A percentile compares a stretch with the other conserved stretches of the same genome.
Evolutionary conservation across 441 rosid genomes (phyloP).

Genomic region (Populus hybrid): DNA sequence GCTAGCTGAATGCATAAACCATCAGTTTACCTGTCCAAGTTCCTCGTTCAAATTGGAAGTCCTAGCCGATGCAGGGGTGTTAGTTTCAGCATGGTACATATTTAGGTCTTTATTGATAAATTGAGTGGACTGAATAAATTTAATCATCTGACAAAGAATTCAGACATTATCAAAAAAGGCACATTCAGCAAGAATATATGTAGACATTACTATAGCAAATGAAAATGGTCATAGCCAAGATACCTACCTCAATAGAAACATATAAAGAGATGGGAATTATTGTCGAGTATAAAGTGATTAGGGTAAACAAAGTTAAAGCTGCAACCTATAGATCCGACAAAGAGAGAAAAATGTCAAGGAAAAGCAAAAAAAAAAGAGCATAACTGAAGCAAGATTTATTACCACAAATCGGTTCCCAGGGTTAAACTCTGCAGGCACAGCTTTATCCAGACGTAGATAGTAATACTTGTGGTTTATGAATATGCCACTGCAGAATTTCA

Average conservation of each 20-base stretch:
- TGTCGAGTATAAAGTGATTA: constrained; percentile 90
- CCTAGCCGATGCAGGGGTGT: constrained; percentile 94
- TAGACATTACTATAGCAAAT: constrained; percentile 9
- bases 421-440: constrained; percentile 53
- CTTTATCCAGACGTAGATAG: constrained; percentile 62
- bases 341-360: constrained; percentile 13
- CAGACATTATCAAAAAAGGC: constrained; percentile 14
- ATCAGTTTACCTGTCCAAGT: constrained; percentile 88
- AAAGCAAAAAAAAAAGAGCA: not conserved
- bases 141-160: constrained; percentile 73
- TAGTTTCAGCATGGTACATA: constrained; percentile 90
- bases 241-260: constrained; percentile 94
- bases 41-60: constrained; percentile 98
- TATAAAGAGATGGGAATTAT: constrained; percentile 96
- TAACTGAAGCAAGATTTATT: constrained; percentile 28
- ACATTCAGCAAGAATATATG: constrained; percentile 17
- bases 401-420: constrained; percentile 68
- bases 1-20: not conserved
- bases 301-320: constrained; percentile 77
- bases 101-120: constrained; percentile 88
- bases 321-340: constrained; percentile 60
- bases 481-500: constrained; percentile 68
- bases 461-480: constrained; percentile 69
- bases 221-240: constrained; percentile 16
- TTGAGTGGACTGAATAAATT: constrained; percentile 95